Evolutionary conservation across 1,284 basidiomycete genomes (phyloP).

Genomic region (Pseudozyma hubeiensis): DNA sequence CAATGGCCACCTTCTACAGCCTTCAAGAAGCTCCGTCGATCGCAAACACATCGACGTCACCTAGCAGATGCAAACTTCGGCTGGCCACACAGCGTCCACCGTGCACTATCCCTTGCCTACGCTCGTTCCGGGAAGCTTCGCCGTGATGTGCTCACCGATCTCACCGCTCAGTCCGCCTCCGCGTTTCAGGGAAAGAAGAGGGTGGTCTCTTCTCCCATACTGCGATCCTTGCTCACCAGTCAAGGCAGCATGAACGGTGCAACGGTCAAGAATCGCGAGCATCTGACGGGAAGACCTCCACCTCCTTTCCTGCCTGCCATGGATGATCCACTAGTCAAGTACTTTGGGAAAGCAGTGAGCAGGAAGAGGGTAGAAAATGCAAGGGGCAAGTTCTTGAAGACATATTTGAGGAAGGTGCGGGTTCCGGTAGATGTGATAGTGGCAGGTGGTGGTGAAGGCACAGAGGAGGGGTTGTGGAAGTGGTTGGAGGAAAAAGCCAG

Average conservation of each 20-base stretch:
- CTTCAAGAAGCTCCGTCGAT: slow-evolving; percentile 11
- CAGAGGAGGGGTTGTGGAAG: background rate
- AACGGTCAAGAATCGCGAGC: slow-evolving; percentile 8
- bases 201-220: slow-evolving; percentile 6
- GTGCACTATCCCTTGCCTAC: slow-evolving; percentile 34
- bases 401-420: slow-evolving; percentile 27
- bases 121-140: slow-evolving; percentile 33
- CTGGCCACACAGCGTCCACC: slow-evolving; percentile 37
- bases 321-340: slow-evolving; percentile 29
- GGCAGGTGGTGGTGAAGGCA: background rate
- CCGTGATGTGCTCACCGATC: slow-evolving; percentile 25
- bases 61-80: slow-evolving; percentile 44
- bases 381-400: slow-evolving; percentile 1
- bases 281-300: slow-evolving; percentile 22
- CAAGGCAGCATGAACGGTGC: slow-evolving; percentile 26
- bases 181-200: background rate
- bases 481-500: slow-evolving; percentile 12
- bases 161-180: slow-evolving; percentile 12
- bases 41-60: slow-evolving; percentile 32
- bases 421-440: slow-evolving; percentile 24
- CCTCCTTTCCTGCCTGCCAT: slow-evolving; percentile 28
- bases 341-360: slow-evolving; percentile 13
- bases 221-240: slow-evolving; percentile 18
- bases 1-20: slow-evolving; percentile 13
- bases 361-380: slow-evolving; percentile 26